These are phyloP conservation scores for Backusella parvicylindrica DNA, from an alignment of 192 early-diverging fungal species.

Conservation along the genomic window DNA sequence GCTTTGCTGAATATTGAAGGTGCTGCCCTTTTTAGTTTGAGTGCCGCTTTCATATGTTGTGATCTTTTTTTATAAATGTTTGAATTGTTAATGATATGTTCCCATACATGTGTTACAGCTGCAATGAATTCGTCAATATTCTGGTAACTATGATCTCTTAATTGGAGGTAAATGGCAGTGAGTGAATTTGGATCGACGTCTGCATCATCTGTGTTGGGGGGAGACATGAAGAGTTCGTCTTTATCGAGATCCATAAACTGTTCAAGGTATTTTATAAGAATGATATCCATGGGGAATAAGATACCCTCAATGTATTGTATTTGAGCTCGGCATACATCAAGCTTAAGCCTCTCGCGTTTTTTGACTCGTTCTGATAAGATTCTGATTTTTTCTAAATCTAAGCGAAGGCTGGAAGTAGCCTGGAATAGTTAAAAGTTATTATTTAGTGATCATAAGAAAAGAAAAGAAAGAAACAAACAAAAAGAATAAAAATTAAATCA, in stretches of 20 bases:
- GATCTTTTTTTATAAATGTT: constrained; percentile 46
- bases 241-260: constrained; percentile 50
- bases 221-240: not conserved
- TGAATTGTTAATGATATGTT: constrained; percentile 75
- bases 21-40: constrained; percentile 41
- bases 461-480: not conserved
- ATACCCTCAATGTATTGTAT: constrained; percentile 62
- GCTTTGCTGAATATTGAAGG: constrained; percentile 38
- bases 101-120: constrained; percentile 68
- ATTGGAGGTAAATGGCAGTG: constrained; percentile 16
- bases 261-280: constrained; percentile 60
- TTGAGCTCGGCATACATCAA: constrained; percentile 52
- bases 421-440: not conserved
- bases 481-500: not conserved
- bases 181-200: not conserved
- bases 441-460: not conserved
- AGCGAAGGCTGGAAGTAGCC: constrained; percentile 54
- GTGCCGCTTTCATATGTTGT: constrained; percentile 59
- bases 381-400: constrained; percentile 86
- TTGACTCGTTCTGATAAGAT: constrained; percentile 77
- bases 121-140: constrained; percentile 48
- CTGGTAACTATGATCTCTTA: constrained; percentile 44
- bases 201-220: not conserved
- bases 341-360: constrained; percentile 65
- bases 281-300: constrained; percentile 66